Conservation (phyloP, 768 basidiomycete species). For the Roridomyces roridus region DNA sequence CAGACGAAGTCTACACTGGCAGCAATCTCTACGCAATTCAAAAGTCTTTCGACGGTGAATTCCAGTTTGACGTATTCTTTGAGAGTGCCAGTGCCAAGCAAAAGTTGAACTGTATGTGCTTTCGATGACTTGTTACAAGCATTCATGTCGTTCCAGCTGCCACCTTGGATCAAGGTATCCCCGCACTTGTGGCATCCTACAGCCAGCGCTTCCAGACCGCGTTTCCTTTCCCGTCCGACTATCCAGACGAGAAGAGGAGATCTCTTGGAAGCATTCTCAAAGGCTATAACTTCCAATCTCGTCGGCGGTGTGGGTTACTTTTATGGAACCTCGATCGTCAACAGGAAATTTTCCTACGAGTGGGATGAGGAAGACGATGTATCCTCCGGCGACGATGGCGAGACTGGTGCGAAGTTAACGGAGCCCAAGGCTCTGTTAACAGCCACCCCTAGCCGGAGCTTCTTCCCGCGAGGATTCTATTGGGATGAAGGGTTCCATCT, state of each 20-base stretch:
- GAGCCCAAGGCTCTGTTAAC: conserved; percentile 82
- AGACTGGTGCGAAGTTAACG: conserved; percentile 68
- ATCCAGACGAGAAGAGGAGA: conserved; percentile 50
- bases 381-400: conserved; percentile 42
- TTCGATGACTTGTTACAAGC: not conserved
- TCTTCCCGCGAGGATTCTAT: conserved; percentile 98
- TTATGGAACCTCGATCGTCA: conserved; percentile 88
- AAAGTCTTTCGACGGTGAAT: conserved; percentile 82
- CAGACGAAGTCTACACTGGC: conserved; percentile 72
- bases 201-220: conserved; percentile 67
- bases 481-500: conserved; percentile 99
- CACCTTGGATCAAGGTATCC: conserved; percentile 72
- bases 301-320: conserved; percentile 96
- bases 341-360: conserved; percentile 85
- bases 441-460: conserved; percentile 93
- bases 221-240: conserved; percentile 73
- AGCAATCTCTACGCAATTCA: conserved; percentile 90
- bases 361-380: conserved; percentile 78
- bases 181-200: conserved; percentile 66
- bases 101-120: conserved; percentile 62
- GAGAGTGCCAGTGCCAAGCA: conserved; percentile 76
- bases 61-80: conserved; percentile 90
- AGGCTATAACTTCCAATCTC: conserved; percentile 88
- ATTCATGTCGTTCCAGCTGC: conserved; percentile 50
- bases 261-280: conserved; percentile 77